Base-by-base conservation (phyloP, 2,329 filamentous ascomycete genomes). In the Thelonectria olida region DNA sequence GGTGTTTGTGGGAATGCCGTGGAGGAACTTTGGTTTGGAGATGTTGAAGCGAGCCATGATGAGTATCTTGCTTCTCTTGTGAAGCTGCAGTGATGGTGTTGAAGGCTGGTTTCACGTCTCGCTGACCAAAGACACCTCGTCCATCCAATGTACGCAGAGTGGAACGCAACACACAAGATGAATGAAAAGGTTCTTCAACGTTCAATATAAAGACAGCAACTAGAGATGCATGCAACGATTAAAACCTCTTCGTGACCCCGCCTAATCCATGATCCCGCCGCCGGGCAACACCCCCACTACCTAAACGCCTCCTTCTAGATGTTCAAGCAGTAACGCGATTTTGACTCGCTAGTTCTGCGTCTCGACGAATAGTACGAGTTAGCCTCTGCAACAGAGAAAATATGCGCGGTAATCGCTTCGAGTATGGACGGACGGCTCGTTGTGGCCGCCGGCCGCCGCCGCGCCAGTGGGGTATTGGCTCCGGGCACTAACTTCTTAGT, bases 1-100 rank as follows among this genome's bases (percentile, higher is more conserved):
- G 61, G 73, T 73, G 54, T 78, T 74, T 31, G 67, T 69, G 3
- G 76, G 77, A 12, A 79, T 62, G 9, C 67, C 70, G 5, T 58
- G 56, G 19, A 78, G 73, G 47, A 76, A 70, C 5, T 64, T 70
- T n/a, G 74, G 74, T 57, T 74, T 76, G 47, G 64, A 51, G 1
- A 72, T 52, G 7, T 53, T 63, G 65, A 74, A 51, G 36, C 58
- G 56, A 10, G 42, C 42, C 70, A 72, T 74, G 56, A 15, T 57
- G 65, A 19, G 41, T 12, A 19, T 39, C n/a, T 36, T 6, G 10
- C n/a, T 36, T 15, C 34, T 5, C 22, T 27, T 22, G n/a, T 27
- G 22, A 20, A 36, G 34, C n/a, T 15, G 41, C 7, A 13, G 8
- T 27, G 20, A 15, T 45, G 20, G 22, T 45, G 42, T 7, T 45